Conservation (phyloP, 345 rosid species). For the Salix exigua region DNA sequence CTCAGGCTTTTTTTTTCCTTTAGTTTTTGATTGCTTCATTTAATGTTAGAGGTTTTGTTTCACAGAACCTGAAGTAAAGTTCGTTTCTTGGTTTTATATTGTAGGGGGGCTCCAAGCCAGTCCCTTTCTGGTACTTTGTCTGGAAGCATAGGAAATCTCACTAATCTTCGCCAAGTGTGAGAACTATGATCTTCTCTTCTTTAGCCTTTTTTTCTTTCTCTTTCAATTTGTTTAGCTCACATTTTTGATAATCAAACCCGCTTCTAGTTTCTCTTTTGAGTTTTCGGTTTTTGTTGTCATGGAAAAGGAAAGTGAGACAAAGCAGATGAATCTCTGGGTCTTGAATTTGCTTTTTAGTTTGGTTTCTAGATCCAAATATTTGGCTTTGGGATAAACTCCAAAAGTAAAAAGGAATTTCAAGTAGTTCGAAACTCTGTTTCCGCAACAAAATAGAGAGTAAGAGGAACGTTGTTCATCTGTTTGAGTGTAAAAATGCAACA, state of each 20-base stretch:
- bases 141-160: slow-evolving; percentile 69
- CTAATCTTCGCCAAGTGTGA: slow-evolving; percentile 88
- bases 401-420: not conserved
- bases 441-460: not conserved
- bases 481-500: not conserved
- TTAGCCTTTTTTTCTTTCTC: not conserved
- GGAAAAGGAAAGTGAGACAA: not conserved
- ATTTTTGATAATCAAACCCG: not conserved
- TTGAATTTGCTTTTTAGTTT: not conserved
- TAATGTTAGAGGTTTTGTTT: not conserved
- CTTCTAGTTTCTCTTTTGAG: slow-evolving; percentile 7
- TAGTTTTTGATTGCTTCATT: not conserved
- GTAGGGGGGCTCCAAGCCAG: slow-evolving; percentile 92
- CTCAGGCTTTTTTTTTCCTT: not conserved
- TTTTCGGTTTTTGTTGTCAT: slow-evolving; percentile 3
- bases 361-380: not conserved
- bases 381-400: not conserved
- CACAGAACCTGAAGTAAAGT: not conserved
- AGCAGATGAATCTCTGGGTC: not conserved
- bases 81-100: slow-evolving; percentile 27
- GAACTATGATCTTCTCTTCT: slow-evolving; percentile 16
- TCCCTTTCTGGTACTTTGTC: slow-evolving; percentile 83
- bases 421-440: not conserved
- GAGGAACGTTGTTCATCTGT: not conserved
- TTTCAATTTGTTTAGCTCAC: not conserved